A percentile compares a stretch with the other conserved stretches of the same genome.
Evolutionary conservation across 108 stramenopile genomes (phyloP).

Genomic region (Nitzschia sp.): DNA sequence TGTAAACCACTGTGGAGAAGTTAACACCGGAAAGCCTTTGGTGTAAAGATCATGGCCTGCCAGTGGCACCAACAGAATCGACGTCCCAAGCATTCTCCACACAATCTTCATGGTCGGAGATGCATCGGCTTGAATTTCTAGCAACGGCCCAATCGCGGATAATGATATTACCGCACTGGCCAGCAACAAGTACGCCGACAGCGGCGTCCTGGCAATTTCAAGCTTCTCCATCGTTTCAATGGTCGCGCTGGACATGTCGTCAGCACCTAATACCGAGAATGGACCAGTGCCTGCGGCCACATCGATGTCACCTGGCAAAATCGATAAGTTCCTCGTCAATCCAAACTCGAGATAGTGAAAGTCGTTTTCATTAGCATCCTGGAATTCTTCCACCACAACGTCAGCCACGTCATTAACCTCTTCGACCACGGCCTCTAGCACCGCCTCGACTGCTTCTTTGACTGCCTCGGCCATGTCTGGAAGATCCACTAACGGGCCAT

Average conservation of each 20-base stretch:
- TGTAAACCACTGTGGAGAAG: conserved; percentile 37
- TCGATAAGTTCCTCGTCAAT: conserved; percentile 31
- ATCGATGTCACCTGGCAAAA: conserved; percentile 36
- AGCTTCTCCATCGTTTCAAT: background rate
- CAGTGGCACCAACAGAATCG: conserved; percentile 28
- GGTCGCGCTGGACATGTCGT: background rate
- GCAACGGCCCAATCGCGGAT: conserved; percentile 53
- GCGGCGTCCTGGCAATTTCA: conserved; percentile 28
- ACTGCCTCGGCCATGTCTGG: background rate
- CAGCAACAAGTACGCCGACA: conserved; percentile 53
- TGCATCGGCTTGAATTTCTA: conserved; percentile 54
- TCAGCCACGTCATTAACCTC: background rate
- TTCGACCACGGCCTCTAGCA: conserved; percentile 12
- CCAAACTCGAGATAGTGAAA: conserved; percentile 31
- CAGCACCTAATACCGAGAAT: background rate
- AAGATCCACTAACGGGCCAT: background rate
- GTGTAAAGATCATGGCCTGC: conserved; percentile 23
- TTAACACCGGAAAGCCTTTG: conserved; percentile 47
- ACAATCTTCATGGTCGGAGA: conserved; percentile 52
- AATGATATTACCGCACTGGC: conserved; percentile 52
- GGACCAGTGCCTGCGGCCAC: background rate
- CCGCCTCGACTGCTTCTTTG: background rate
- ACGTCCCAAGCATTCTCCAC: conserved; percentile 57
- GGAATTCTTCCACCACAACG: conserved; percentile 25
- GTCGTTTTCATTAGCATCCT: conserved; percentile 13